Base-by-base conservation (phyloP, 306 rosid genomes). In the Parietaria judaica region DNA sequence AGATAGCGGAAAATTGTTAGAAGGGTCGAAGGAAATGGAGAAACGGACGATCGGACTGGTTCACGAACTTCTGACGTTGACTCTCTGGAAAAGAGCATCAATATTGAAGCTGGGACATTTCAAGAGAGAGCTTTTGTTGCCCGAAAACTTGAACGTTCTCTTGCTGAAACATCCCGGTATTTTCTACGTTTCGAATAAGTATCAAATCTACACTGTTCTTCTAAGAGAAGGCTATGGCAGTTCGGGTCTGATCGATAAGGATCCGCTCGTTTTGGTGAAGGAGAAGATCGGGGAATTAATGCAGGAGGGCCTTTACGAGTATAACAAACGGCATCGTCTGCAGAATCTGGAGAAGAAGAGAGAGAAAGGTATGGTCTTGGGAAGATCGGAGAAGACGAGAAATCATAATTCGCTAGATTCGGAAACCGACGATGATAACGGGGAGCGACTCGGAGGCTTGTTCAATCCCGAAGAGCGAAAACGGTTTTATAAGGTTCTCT, bases 221-320 rank as follows among this genome's bases (percentile, higher is more conserved):
- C 95, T 90, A 41, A 82, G 95, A 72, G 97, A 90, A 64, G 87
- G 76, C 1, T 90, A 87, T 69, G 67, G 58, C 43, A 91, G 87
- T 45, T 80, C 83, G 50, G 86, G 79, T 58, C 72, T 90, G 60
- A 63, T 87, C 38, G 69, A 84, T 36, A 90, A 85, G 76, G 95
- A 87, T 81, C 91, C 96, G 23, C 35, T 90, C 23, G 90, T 87
- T 23, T 74, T 74, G 63, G 82, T 78, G 35, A 90, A 90, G 72
- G 97, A 85, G 50, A 87, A 73, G 35, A 85, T 90, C 72, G 96
- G 97, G 60, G 95, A 90, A 59, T 43, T 90, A 65, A 90, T 90
- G 97, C 95, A 81, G 68, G 97, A 84, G 62, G 97, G 97, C 23
- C 96, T 87, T 71, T 94, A 90, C 67, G 97, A 90, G 75, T 90